Evolutionary conservation across 495 filamentous ascomycete genomes (phyloP).

Genomic region (Neurospora sp.): DNA sequence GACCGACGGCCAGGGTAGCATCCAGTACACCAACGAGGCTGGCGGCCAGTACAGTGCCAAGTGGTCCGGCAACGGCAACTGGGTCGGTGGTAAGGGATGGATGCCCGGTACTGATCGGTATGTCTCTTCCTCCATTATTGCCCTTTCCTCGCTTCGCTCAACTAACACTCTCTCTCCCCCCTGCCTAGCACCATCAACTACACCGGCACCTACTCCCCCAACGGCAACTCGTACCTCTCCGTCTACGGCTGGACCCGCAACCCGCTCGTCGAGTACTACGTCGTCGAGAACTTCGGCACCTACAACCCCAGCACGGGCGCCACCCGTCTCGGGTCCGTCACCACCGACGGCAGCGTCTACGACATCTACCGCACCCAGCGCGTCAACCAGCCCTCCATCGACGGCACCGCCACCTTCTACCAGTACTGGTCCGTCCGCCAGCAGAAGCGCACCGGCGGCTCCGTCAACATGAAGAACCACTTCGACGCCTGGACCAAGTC

Average conservation of each 20-base stretch:
- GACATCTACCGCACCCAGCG: conserved; percentile 51
- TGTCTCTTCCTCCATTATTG: conserved; percentile 10
- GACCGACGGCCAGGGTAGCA: conserved; percentile 44
- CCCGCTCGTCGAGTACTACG: conserved; percentile 54
- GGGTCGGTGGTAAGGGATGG: conserved; percentile 57
- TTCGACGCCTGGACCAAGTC: conserved; percentile 50
- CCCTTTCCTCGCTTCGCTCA: not conserved
- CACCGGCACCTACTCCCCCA: conserved; percentile 35
- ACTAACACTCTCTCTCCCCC: not conserved
- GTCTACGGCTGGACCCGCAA: conserved; percentile 51
- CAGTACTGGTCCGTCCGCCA: conserved; percentile 51
- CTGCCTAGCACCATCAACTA: conserved; percentile 34
- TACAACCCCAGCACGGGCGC: conserved; percentile 46
- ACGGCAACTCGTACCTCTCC: conserved; percentile 37
- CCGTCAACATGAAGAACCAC: conserved; percentile 44
- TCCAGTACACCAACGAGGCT: conserved; percentile 47
- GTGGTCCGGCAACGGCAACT: conserved; percentile 48
- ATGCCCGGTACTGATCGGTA: conserved; percentile 38
- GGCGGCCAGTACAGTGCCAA: conserved; percentile 45
- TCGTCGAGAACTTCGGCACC: conserved; percentile 45
- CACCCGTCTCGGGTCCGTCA: conserved; percentile 42
- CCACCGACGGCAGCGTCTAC: conserved; percentile 51
- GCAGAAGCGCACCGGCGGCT: conserved; percentile 39
- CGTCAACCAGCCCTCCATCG: conserved; percentile 49
- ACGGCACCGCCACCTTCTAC: conserved; percentile 45